Conservation (phyloP, 225 moss, liverwort and hornwort genomes). For the Pseudisothecium myosuroides region DNA sequence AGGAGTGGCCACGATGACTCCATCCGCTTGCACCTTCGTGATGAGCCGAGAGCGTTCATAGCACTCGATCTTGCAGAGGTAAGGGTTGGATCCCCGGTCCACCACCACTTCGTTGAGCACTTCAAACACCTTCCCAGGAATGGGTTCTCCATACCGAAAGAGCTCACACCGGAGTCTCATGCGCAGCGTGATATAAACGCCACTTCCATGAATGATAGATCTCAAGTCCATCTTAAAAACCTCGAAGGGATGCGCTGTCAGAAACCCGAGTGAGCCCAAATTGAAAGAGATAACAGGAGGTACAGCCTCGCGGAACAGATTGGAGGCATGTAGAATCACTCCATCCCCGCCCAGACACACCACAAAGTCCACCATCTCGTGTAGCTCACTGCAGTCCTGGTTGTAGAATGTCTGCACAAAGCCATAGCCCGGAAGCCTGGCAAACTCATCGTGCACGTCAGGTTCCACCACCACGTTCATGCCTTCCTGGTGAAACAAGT, state of each 20-base stretch:
- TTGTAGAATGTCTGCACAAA: conserved; percentile 89
- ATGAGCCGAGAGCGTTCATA: conserved; percentile 86
- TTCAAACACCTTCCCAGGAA: conserved; percentile 86
- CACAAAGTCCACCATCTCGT: conserved; percentile 89
- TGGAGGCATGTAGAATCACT: conserved; percentile 85
- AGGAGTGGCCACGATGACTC: conserved; percentile 90
- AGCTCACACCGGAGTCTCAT: conserved; percentile 93
- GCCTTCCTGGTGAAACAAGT: conserved; percentile 76
- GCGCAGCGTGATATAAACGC: conserved; percentile 89
- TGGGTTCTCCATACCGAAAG: conserved; percentile 58
- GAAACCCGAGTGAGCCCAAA: conserved; percentile 79
- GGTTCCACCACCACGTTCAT: conserved; percentile 95
- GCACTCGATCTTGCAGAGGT: conserved; percentile 93
- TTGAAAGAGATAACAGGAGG: conserved; percentile 96
- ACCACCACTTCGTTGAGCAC: conserved; percentile 95
- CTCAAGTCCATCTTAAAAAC: conserved; percentile 54
- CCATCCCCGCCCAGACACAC: conserved; percentile 93
- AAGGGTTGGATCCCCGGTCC: conserved; percentile 89
- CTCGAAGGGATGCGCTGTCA: conserved; percentile 68
- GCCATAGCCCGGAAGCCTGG: conserved; percentile 72
- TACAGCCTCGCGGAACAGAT: conserved; percentile 81
- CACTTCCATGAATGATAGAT: conserved; percentile 80
- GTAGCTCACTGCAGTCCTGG: conserved; percentile 64
- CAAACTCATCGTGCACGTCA: conserved; percentile 75
- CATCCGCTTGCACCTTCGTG: conserved; percentile 96